Evolutionary conservation across 768 basidiomycete genomes (phyloP), one percentile per base, ranked within the genome.

Genomic region (Amanita molliuscula): DNA sequence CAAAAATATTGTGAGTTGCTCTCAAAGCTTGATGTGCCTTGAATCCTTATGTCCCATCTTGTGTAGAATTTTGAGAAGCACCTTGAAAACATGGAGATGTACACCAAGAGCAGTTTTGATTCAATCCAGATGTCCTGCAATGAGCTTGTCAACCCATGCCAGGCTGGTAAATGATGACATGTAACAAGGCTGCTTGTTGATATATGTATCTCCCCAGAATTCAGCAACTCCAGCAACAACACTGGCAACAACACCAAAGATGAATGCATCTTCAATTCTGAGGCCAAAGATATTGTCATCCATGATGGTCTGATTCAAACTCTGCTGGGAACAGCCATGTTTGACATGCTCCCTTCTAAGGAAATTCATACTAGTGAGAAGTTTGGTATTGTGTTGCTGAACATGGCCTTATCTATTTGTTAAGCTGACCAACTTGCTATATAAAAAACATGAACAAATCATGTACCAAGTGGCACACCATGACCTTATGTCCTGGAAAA

Each of bases 1-100:
- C 5, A 64, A 53, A 51, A 64, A 64, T 28, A 64, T 64, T n/a
- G 61, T 59, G 23, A 55, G 36, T 44, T 61, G 50, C 45, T 63
- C 62, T 13, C 48, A 20, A 8, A 54, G 26, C 1, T 20, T 16
- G 9, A 58, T 33, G 16, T 54, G 29, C 53, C 26, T 3, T 11
- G 38, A 25, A 53, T 37, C 9, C 54, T 54, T 8, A 28, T 44
- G 4, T 16, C 44, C 44, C 28, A 31, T 18, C 28, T 31, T 31
- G 7, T 18, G 28, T 3, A 44, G 44, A 16, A 16, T 11, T 6
- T 29, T 15, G n/a, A 29, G 11, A n/a, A 44, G 25, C 8, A n/a
- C 28, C 9, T 31, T 29, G n/a, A 44, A 44, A 33, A 44, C 28
- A 13, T 44, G 28, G 3, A 28, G 25, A 16, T 3, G 2, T 1